These are phyloP conservation scores for Psilocybe cubensis DNA, from an alignment of 768 basidiomycete species.

Conservation along the genomic window DNA sequence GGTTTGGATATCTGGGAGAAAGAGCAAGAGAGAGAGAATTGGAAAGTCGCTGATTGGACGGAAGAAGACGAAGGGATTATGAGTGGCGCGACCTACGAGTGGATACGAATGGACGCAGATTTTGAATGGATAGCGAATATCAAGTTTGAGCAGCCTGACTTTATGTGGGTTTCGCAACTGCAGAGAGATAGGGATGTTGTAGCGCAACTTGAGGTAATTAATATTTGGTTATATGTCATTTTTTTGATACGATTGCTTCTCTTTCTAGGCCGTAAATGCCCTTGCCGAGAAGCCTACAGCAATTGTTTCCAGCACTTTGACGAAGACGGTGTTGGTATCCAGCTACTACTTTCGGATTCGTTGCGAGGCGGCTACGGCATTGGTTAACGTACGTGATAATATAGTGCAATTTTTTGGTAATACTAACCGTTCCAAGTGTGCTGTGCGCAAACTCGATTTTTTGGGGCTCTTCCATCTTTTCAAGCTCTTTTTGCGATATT, in stretches of 20 bases:
- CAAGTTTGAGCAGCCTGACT: conserved; percentile 94
- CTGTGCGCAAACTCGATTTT: conserved; percentile 80
- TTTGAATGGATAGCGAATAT: conserved; percentile 98
- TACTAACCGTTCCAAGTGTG: conserved; percentile 59
- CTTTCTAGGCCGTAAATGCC: conserved; percentile 81
- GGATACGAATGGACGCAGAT: conserved; percentile 99
- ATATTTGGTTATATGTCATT: background rate
- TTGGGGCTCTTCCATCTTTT: conserved; percentile 94
- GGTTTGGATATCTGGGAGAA: conserved; percentile 96
- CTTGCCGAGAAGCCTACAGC: conserved; percentile 80
- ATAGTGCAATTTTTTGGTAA: conserved; percentile 2
- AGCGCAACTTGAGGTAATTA: conserved; percentile 90
- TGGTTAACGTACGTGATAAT: conserved; percentile 67
- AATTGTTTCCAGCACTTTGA: conserved; percentile 88
- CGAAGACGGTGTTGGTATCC: conserved; percentile 91
- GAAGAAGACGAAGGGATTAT: conserved; percentile 94
- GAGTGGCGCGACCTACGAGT: conserved; percentile 97
- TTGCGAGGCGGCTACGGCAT: conserved; percentile 88
- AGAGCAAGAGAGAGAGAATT: conserved; percentile 87
- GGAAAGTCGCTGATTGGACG: conserved; percentile 98
- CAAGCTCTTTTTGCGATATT: conserved; percentile 91
- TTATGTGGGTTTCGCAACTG: conserved; percentile 98
- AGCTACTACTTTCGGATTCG: conserved; percentile 97
- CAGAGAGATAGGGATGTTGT: conserved; percentile 96
- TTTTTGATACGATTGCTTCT: background rate